Base-by-base conservation (phyloP, 306 rosid species). In the Cicer chorassanicum region DNA sequence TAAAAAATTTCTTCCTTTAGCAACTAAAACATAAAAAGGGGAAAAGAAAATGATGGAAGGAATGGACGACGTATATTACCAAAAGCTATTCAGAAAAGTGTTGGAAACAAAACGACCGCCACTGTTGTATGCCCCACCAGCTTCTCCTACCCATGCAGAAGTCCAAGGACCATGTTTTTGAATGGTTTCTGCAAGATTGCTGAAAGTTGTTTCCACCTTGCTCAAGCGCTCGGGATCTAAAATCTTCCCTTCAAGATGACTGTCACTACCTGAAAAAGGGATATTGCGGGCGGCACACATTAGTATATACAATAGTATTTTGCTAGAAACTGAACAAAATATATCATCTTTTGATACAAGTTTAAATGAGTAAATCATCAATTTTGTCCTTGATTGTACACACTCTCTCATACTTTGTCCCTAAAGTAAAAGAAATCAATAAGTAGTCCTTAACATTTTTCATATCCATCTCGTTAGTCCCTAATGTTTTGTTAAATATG, bases 41-140 rank as follows among this genome's bases (percentile, higher is more conserved):
- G 60, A 74, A 15, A 49, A 48, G 24, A 43, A 45, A 44, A 72
- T 16, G 66, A 68, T 9, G 68, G 56, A 82, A 81, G 50, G 4
- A 67, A 70, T 45, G 50, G 76, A 68, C 49, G 49, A 70, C 65
- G 36, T 29, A 24, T 70, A 68, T 91, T 86, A 92, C 99, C 99
- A 94, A 79, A 94, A 94, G 89, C 96, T 90, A 87, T 92, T 80
- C 48, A 94, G 66, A 83, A 86, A 92, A 63, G 96, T 85, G 88
- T 92, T 83, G 9, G 99, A 92, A 71, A 94, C 96, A 76, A 70
- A 62, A 56, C 65, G 90, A 68, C 95, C 89, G 9, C 99, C 99
- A 7, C 97, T 94, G 80, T 94, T 94, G 73, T 59, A 94, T 51
- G 97, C 97, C 29, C 99, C 99, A 10, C 99, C 99, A 65, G 99